Base-by-base conservation (phyloP, 2,329 filamentous ascomycete species). In the Diaporthe capsici region DNA sequence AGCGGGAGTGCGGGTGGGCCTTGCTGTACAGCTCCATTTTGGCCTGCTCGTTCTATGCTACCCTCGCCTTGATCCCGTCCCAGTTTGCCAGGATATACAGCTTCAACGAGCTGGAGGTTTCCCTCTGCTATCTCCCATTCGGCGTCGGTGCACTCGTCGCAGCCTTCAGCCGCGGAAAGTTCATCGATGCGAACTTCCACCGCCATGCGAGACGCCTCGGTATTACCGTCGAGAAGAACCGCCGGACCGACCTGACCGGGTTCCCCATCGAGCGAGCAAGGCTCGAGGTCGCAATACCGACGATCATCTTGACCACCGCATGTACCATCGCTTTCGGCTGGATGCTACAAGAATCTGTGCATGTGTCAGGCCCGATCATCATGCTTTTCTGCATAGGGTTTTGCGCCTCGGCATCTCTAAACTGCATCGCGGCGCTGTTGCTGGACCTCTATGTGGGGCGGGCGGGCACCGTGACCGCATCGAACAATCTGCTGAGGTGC, bases 171-270 rank as follows among this genome's bases (percentile, higher is more conserved):
- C 81, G 83, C 0, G 90, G 92, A 17, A 85, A 85, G 57, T 78
- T 92, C 5, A 84, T 93, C 9, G 91, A 94, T 81, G 89, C 87
- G 84, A 91, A 92, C 80, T 94, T 91, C 79, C 84, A 86, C 0
- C 87, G 90, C 13, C 85, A 90, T 55, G 90, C 90, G 2, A 81
- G 81, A 9, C 84, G 83, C 8, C 81, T 89, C 1, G 88, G 88
- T 25, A 83, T 92, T 39, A 79, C 84, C 0, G 83, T 91, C 55
- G 86, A 85, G 58, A 85, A 85, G 76, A 88, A 86, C 75, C 86
- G 87, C 58, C 82, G 82, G 73, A 80, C 82, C 53, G 81, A 85
- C 71, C 76, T 84, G 76, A 74, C 80, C 17, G 78, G 76, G 13
- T 84, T 85, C 67, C 83, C 84, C 51, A 84, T 85, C 49, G 84